Conservation (phyloP, 176 grass and related monocot species). For the Lolium multiflorum region DNA sequence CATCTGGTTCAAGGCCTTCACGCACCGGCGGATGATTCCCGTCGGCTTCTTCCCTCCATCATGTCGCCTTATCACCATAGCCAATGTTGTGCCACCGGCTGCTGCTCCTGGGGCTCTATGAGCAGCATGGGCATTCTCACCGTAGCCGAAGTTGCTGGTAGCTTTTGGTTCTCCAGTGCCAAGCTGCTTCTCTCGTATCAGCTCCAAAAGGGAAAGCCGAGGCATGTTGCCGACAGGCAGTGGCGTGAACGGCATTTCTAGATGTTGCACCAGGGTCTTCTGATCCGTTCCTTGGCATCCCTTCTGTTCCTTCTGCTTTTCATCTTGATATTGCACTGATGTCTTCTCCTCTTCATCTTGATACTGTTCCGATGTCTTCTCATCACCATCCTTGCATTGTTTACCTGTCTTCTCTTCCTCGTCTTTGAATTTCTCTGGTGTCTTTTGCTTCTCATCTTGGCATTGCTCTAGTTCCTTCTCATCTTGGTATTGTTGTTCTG, state of each 20-base stretch:
- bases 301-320: constrained; percentile 2
- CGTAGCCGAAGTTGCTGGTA: not conserved
- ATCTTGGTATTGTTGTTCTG: constrained; percentile 29
- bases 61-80: constrained; percentile 49
- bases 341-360: constrained; percentile 30
- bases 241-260: constrained; percentile 13
- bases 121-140: constrained; percentile 27
- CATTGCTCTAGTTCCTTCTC: not conserved
- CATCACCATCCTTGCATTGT: not conserved
- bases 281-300: not conserved
- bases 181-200: constrained; percentile 75
- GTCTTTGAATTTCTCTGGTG: constrained; percentile 6
- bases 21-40: constrained; percentile 63
- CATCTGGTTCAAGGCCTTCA: constrained; percentile 81
- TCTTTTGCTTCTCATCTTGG: constrained; percentile 20
- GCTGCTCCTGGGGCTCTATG: constrained; percentile 18
- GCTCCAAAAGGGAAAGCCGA: constrained; percentile 69
- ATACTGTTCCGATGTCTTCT: constrained; percentile 17
- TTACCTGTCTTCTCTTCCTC: not conserved
- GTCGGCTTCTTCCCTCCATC: constrained; percentile 53
- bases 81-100: constrained; percentile 39
- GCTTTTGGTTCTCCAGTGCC: constrained; percentile 48
- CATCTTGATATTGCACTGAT: not conserved
- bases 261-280: constrained; percentile 30
- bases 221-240: constrained; percentile 32